Conservation (phyloP, 345 rosid species). For the Salix purpurea region DNA sequence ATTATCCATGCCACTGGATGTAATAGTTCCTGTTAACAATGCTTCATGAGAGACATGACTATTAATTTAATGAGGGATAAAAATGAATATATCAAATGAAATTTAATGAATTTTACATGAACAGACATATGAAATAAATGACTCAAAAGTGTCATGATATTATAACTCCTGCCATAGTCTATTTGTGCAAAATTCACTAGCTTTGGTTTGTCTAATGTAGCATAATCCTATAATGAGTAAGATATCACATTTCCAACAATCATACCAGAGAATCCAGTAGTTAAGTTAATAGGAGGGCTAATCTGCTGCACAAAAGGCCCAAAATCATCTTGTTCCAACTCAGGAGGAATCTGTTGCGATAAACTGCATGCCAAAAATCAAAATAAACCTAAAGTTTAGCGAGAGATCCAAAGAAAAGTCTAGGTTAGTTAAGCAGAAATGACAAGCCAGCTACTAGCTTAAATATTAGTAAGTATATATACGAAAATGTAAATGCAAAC, state of each 20-base stretch:
- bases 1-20: constrained; percentile 48
- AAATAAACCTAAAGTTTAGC: background rate
- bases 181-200: too few relatives aligned
- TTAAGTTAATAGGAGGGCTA: constrained; percentile 33
- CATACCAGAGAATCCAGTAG: constrained; percentile 38
- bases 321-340: constrained; percentile 32
- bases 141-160: too few relatives aligned
- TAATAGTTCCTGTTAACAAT: constrained; percentile 29
- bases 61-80: background rate
- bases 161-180: too few relatives aligned
- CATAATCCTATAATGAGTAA: background rate
- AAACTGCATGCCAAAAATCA: constrained; percentile 23
- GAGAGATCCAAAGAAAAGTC: constrained; percentile 7
- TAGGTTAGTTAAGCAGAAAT: background rate
- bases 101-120: too few relatives aligned
- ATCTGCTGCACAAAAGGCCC: constrained; percentile 25
- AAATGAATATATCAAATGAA: too few relatives aligned
- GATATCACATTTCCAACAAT: constrained; percentile 10
- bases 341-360: constrained; percentile 25
- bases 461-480: background rate
- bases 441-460: background rate
- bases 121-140: too few relatives aligned
- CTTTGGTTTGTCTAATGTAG: too few relatives aligned
- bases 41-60: constrained; percentile 13
- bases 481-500: background rate